Base-by-base conservation (phyloP, 1,284 basidiomycete species). In the Naganishia cerealis region DNA sequence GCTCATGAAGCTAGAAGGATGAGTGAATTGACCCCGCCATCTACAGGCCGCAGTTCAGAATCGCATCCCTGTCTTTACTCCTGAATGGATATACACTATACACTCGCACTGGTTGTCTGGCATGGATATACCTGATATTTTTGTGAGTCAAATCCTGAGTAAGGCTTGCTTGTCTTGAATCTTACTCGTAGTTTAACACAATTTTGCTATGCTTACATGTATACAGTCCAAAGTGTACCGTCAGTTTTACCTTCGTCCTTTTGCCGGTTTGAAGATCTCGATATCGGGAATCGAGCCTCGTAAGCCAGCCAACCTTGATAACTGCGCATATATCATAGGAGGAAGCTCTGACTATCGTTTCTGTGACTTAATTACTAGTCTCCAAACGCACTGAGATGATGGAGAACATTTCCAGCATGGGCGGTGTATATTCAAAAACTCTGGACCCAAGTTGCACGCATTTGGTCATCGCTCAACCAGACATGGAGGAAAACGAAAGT, bases 361-460 rank as follows among this genome's bases (percentile, higher is more conserved):
- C n/a, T 24, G 13, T 42, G 33, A 38, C 18, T 12, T 21, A 5
- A 10, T 16, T 13, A 18, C 7, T 50, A 77, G 77, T 78, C 52
- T 76, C 76, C 38, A 71, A 75, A 9, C 75, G 80, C 15, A 76
- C 76, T 62, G 68, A 75, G 53, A 70, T 80, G 24, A 74, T 79
- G 50, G 42, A 71, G 21, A 70, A 71, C n/a, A 77, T 81, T 66
- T 70, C 71, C 40, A 24, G 26, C 4, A 67, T 72, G 57, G 80
- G 80, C 38, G 80, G 78, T 0, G 67, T 71, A 24, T 81, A 81
- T 71, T 74, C 73, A 18, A 79, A 78, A 71, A 77, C 77, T 59
- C 72, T 81, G 21, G 78, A 80, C 63, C 71, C 76, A 10, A 63
- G 67, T 8, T 80, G 78, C 67, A 80, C 79, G 24, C 80, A 81